phyloP scores from a whole-genome alignment of 2,329 filamentous ascomycete genomes.

The Penicillium digitatum region DNA sequence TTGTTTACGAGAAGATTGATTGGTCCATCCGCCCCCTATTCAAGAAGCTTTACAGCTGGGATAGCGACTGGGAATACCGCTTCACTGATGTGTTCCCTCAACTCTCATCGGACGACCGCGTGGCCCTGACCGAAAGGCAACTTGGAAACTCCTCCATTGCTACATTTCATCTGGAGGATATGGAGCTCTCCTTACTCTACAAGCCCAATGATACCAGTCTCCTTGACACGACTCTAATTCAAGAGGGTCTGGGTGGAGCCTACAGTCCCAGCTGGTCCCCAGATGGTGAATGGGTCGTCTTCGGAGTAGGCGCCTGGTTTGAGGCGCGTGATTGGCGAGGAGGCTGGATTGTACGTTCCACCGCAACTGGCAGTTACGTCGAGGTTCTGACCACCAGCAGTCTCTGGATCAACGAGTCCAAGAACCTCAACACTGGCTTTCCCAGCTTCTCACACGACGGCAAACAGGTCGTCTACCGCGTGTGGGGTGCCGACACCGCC shows the following conservation, averaged over 20 bases:
- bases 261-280: slow-evolving; percentile 43
- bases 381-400: slow-evolving; percentile 7
- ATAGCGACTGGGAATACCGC: slow-evolving; percentile 42
- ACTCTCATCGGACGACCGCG: slow-evolving; percentile 23
- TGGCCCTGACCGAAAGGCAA: slow-evolving; percentile 41
- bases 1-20: slow-evolving; percentile 24
- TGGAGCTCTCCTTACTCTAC: slow-evolving; percentile 26
- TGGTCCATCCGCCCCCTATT: slow-evolving; percentile 35
- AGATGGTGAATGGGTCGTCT: slow-evolving; percentile 36
- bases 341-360: slow-evolving; percentile 12
- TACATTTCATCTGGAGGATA: slow-evolving; percentile 26
- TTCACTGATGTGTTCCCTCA: slow-evolving; percentile 45
- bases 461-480: slow-evolving; percentile 16
- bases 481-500: slow-evolving; percentile 1
- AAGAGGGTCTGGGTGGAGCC: slow-evolving; percentile 34
- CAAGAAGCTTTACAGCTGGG: slow-evolving; percentile 40
- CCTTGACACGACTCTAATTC: slow-evolving; percentile 18
- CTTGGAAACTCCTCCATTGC: slow-evolving; percentile 41
- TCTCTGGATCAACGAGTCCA: background rate
- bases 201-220: slow-evolving; percentile 18
- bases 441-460: slow-evolving; percentile 18
- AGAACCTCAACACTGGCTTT: slow-evolving; percentile 11
- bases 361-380: slow-evolving; percentile 8
- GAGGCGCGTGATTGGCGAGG: slow-evolving; percentile 4
- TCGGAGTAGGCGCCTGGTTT: slow-evolving; percentile 15